These are phyloP conservation scores for Cryptosporidium bovis DNA, from an alignment of 169 alveolate genomes.

Conservation along the genomic window DNA sequence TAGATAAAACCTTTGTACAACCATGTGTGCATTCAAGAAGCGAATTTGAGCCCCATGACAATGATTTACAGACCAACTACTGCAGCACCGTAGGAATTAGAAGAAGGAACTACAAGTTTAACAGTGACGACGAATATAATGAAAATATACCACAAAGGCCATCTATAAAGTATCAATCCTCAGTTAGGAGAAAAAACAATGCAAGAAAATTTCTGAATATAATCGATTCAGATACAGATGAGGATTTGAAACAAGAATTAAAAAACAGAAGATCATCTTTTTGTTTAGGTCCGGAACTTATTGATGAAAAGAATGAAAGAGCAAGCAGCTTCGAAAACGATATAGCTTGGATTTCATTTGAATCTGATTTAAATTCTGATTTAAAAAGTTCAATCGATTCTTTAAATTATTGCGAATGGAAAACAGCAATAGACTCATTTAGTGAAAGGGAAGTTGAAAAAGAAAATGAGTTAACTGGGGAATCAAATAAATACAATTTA, in stretches of 20 bases:
- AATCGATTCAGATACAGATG: slow-evolving; percentile 46
- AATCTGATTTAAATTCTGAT: slow-evolving; percentile 16
- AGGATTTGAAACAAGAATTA: neutral
- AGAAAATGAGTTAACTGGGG: neutral
- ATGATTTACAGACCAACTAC: neutral
- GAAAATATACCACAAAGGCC: neutral
- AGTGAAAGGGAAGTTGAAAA: neutral
- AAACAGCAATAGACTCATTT: slow-evolving; percentile 30
- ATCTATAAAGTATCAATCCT: slow-evolving; percentile 58
- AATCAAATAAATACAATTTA: neutral
- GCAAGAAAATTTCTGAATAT: slow-evolving; percentile 1
- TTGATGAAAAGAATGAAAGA: neutral
- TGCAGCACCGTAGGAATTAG: slow-evolving; percentile 1
- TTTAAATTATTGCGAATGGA: slow-evolving; percentile 34
- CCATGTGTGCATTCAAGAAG: slow-evolving; percentile 48
- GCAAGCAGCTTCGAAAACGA: neutral
- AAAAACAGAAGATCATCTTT: slow-evolving; percentile 46
- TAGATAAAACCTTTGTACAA: slow-evolving; percentile 1
- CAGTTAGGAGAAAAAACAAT: slow-evolving; percentile 69
- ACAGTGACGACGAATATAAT: slow-evolving; percentile 23
- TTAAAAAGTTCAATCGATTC: neutral
- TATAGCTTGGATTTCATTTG: slow-evolving; percentile 32
- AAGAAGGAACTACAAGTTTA: slow-evolving; percentile 25
- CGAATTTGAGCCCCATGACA: slow-evolving; percentile 9
- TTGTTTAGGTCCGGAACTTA: slow-evolving; percentile 72